A percentile compares a stretch with the other conserved stretches of the same genome.
These are phyloP conservation scores for Dimargaris verticillata DNA, from an alignment of 192 early-diverging fungal genomes.

Conservation along the genomic window DNA sequence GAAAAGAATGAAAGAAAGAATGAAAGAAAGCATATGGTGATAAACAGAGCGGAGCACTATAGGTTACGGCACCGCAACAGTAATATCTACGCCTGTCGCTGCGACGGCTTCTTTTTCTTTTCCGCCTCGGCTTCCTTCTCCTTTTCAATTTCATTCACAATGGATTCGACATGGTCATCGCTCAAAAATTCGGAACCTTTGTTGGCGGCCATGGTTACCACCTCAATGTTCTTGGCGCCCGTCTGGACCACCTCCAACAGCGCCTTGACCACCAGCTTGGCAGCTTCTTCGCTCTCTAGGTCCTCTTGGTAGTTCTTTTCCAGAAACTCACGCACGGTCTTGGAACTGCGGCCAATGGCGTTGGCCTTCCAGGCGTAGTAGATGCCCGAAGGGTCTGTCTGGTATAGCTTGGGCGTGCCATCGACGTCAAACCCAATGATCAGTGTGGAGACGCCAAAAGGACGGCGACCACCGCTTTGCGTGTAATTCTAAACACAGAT, in stretches of 20 bases:
- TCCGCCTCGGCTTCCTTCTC: slow-evolving; percentile 85
- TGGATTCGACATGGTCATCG: slow-evolving; percentile 52
- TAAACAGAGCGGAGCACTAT: no score
- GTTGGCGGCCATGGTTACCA: slow-evolving; percentile 76
- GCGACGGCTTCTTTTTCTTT: slow-evolving; percentile 63
- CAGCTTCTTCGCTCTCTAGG: slow-evolving; percentile 55
- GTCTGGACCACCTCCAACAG: slow-evolving; percentile 97
- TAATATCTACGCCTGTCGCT: no score
- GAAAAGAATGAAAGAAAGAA: no score
- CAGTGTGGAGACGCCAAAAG: slow-evolving; percentile 95
- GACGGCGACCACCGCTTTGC: slow-evolving; percentile 93
- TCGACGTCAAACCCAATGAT: slow-evolving; percentile 87
- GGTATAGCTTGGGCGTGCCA: slow-evolving; percentile 81
- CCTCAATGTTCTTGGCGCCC: slow-evolving; percentile 98
- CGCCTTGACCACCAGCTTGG: slow-evolving; percentile 84
- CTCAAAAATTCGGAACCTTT: slow-evolving; percentile 49
- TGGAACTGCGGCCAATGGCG: slow-evolving; percentile 87
- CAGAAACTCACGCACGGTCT: slow-evolving; percentile 95
- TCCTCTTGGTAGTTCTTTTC: slow-evolving; percentile 93
- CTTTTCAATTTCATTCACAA: slow-evolving; percentile 60
- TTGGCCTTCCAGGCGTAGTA: slow-evolving; percentile 99
- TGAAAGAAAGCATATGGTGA: no score
- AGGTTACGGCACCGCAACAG: no score
- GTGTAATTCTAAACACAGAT: slow-evolving; percentile 96
- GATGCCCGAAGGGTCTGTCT: slow-evolving; percentile 97